A percentile compares a stretch with the other conserved stretches of the same genome.
Evolutionary conservation across 1,284 basidiomycete genomes (phyloP).

Genomic region (Ustilago xerochloae): DNA sequence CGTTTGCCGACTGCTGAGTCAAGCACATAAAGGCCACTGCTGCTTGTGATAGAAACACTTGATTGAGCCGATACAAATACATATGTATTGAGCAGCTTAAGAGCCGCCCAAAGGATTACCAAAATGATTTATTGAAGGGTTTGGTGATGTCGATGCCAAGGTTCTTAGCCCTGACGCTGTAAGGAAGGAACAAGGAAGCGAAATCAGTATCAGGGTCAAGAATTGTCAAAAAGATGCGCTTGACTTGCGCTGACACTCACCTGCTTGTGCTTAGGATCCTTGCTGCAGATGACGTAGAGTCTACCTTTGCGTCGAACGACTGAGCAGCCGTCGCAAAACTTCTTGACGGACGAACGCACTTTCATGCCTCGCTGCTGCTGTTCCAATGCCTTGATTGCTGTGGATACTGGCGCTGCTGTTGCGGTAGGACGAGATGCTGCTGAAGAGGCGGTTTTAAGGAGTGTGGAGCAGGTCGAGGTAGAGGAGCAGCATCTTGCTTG

Average conservation of each 20-base stretch:
- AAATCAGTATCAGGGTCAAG: neutral
- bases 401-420: neutral
- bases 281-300: constrained; percentile 91
- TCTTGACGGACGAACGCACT: constrained; percentile 91
- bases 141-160: too few relatives aligned
- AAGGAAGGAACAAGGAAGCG: neutral
- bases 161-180: constrained; percentile 19
- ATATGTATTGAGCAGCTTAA: neutral
- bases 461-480: constrained; percentile 9
- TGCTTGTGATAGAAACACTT: neutral
- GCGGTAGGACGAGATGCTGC: neutral
- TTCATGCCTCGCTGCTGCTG: constrained; percentile 82
- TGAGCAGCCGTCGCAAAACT: constrained; percentile 69
- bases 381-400: constrained; percentile 6
- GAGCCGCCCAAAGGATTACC: neutral
- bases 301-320: constrained; percentile 79
- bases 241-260: constrained; percentile 71
- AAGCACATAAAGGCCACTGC: too few relatives aligned
- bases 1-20: too few relatives aligned
- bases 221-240: neutral
- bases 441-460: constrained; percentile 15
- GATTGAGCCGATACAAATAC: constrained; percentile 28
- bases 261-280: constrained; percentile 98
- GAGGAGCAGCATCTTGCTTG: constrained; percentile 34
- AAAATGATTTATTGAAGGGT: too few relatives aligned